These are phyloP conservation scores for Linnemannia hyalina DNA, from an alignment of 192 early-diverging fungal species.

Conservation along the genomic window DNA sequence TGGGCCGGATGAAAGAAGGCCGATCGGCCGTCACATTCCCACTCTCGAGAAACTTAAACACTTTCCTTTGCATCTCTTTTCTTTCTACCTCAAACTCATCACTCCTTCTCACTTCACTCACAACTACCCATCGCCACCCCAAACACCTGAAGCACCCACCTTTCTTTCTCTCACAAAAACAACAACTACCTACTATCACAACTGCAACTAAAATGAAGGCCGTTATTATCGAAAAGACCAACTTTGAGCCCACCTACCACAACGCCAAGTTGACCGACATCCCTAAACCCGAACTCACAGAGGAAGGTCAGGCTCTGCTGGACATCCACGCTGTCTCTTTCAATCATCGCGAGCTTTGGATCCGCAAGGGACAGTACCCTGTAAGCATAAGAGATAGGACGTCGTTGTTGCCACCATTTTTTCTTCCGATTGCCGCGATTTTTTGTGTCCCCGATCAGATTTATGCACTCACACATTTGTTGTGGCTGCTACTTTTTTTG, in stretches of 20 bases:
- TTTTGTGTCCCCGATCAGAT: not conserved
- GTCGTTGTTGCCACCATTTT: not conserved
- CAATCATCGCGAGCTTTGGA: conserved; percentile 56
- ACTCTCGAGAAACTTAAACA: not conserved
- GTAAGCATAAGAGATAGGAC: conserved; percentile 10
- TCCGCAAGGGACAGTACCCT: conserved; percentile 67
- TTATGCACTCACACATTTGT: not conserved
- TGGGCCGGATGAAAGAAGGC: not conserved
- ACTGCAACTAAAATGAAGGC: conserved; percentile 26
- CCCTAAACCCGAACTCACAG: conserved; percentile 17
- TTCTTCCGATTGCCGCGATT: not conserved
- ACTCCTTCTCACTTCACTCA: not conserved
- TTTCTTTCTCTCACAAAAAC: not conserved
- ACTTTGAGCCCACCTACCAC: conserved; percentile 26
- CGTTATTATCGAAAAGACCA: conserved; percentile 30
- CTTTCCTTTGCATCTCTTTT: not conserved
- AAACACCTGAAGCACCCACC: not conserved
- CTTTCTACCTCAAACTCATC: not conserved
- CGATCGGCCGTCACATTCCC: not conserved
- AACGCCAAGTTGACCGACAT: conserved; percentile 27
- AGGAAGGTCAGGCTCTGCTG: conserved; percentile 27
- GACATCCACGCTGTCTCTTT: conserved; percentile 44
- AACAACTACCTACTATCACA: not conserved
- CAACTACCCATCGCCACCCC: not conserved
- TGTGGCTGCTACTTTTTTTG: not conserved